phyloP scores from a whole-genome alignment of 371 early-diverging fungal genomes.

The Blakeslea trispora region DNA sequence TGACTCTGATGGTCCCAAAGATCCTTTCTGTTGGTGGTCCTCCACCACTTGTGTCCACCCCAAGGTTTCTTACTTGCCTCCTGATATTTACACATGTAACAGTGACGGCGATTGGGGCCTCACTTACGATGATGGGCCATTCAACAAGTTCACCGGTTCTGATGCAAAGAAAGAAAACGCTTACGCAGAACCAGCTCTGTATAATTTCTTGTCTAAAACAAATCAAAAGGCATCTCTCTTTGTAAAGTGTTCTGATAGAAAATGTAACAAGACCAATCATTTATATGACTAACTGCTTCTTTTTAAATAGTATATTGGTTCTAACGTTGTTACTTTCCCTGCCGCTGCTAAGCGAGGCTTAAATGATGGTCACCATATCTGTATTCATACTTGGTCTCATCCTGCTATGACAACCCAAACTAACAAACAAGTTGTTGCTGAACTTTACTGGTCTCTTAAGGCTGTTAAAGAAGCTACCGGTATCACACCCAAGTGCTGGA shows the following conservation, averaged over 20 bases:
- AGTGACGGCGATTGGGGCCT: constrained; percentile 34
- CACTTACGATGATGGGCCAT: constrained; percentile 36
- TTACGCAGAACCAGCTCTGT: constrained; percentile 47
- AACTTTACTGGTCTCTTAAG: constrained; percentile 54
- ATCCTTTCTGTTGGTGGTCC: constrained; percentile 37
- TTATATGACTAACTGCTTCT: background rate
- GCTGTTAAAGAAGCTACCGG: constrained; percentile 59
- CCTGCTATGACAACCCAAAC: constrained; percentile 53
- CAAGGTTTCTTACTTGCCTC: constrained; percentile 21
- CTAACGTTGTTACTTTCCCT: constrained; percentile 28
- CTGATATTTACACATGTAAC: constrained; percentile 25
- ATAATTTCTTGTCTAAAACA: constrained; percentile 33
- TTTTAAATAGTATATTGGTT: constrained; percentile 24
- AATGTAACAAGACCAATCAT: constrained; percentile 9
- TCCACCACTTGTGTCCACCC: constrained; percentile 26
- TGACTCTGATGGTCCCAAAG: constrained; percentile 23
- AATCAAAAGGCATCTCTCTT: constrained; percentile 33
- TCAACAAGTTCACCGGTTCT: constrained; percentile 18
- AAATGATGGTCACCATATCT: constrained; percentile 32
- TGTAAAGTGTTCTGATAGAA: constrained; percentile 28
- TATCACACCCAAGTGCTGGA: constrained; percentile 55
- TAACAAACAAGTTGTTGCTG: constrained; percentile 57
- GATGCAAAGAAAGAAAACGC: constrained; percentile 15
- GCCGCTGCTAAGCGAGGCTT: constrained; percentile 32
- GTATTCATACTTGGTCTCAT: constrained; percentile 61